Evolutionary conservation across 2,329 filamentous ascomycete species (phyloP), one percentile per base, ranked within the genome.

Genomic region (Alternaria gaisen): DNA sequence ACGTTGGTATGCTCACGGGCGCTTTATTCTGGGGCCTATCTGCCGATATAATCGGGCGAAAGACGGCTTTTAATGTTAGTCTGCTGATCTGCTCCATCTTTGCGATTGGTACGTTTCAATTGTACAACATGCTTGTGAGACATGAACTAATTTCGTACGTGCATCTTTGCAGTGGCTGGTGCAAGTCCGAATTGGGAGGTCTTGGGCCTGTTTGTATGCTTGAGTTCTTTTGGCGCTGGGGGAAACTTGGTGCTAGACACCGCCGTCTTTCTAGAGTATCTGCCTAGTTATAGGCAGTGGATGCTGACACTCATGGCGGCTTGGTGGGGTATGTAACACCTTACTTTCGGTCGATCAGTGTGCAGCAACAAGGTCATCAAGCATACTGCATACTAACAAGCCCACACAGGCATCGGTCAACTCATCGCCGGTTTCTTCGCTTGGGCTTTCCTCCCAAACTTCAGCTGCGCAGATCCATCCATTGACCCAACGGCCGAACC

Each of bases 21-120:
- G 88, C 87, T 16, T 72, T 91, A 26, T 91, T 91, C 77, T 92
- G 89, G 89, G 89, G 89, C 22, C 77, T 90, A 30, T 83, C 83
- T 3, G 88, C 88, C 22, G 90, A 92, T 69, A 83, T 91, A 34
- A 88, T 91, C 61, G 90, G 89, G 6, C 83, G 90, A 43, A 85
- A 86, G 63, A 87, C 86, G 65, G 89, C 90, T 5, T 92, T 92
- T 80, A 91, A 91, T 69, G 78, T 86, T 22, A 88, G 87, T 2
- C 80, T 91, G 11, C 83, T 91, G 68, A 81, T 91, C 58, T 88
- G 85, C 69, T 36, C 32, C 32, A 12, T 36, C 32, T 36, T 36
- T 12, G 32, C 32, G 32, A 36, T 36, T 36, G 32, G 32, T 36
- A 12, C 1, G 28, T 30, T 30, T 0, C 28, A 0, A 30, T 11